phyloP scores from a whole-genome alignment of 78 protist genomes.

The Emiliania huxleyi region DNA sequence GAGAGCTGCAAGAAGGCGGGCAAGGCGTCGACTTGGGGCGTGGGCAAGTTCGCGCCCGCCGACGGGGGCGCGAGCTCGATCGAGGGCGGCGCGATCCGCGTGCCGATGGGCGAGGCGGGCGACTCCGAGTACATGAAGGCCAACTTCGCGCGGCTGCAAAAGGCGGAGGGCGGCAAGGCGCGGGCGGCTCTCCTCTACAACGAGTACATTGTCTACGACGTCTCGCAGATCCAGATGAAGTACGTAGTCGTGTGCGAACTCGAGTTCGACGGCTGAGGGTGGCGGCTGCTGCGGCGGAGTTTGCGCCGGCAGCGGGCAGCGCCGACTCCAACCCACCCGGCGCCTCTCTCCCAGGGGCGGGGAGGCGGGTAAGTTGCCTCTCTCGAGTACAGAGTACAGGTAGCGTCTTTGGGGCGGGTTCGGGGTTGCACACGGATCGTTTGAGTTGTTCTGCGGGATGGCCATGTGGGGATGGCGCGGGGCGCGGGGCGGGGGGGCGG shows the following conservation, averaged over 20 bases:
- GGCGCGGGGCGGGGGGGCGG: too few species aligned
- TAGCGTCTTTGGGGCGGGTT: too few species aligned
- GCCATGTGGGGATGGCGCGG: too few species aligned
- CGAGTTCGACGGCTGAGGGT: neutral
- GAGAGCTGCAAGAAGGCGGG: neutral
- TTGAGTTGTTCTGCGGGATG: too few species aligned
- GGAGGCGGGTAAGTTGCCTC: too few species aligned
- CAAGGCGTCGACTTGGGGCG: neutral
- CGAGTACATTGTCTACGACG: conserved; percentile 77
- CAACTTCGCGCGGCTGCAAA: neutral
- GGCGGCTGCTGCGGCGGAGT: too few species aligned
- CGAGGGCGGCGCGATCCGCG: neutral
- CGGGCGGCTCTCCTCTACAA: conserved; percentile 48
- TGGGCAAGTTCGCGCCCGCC: neutral
- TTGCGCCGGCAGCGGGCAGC: too few species aligned
- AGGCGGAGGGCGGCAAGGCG: neutral
- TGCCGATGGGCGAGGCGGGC: neutral
- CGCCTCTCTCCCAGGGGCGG: too few species aligned
- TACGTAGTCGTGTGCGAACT: conserved; percentile 44
- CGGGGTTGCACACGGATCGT: too few species aligned
- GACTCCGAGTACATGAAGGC: neutral
- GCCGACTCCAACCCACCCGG: too few species aligned
- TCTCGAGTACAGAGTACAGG: too few species aligned
- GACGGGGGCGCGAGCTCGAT: neutral
- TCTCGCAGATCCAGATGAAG: conserved; percentile 36